Conservation (phyloP, 2,329 filamentous ascomycete genomes). For the Ploettnerulaceae sp. region DNA sequence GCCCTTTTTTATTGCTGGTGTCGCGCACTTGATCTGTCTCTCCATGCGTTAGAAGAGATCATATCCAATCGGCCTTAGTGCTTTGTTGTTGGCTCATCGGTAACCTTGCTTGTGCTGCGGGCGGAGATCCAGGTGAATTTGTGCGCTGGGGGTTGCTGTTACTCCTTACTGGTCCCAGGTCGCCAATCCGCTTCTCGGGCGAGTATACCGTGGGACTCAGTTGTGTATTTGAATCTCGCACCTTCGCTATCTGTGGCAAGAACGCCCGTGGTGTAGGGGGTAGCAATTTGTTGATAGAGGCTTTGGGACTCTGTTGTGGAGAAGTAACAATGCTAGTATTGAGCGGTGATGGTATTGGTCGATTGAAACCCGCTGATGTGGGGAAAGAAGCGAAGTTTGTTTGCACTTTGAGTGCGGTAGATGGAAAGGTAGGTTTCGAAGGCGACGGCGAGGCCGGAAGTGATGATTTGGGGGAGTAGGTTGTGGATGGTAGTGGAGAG, state of each 20-base stretch:
- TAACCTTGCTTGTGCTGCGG: background rate
- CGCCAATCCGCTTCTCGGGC: constrained; percentile 17
- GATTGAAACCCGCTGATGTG: constrained; percentile 3
- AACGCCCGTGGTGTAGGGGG: constrained; percentile 21
- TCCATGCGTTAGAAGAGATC: no score
- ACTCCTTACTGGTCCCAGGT: background rate
- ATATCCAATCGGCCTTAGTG: constrained; percentile 17
- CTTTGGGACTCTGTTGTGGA: constrained; percentile 8
- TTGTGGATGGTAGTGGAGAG: constrained; percentile 12
- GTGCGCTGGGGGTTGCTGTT: background rate
- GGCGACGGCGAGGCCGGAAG: constrained; percentile 3
- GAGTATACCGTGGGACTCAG: constrained; percentile 50
- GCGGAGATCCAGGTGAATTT: background rate
- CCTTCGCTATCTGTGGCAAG: constrained; percentile 27
- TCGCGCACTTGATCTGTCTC: no score
- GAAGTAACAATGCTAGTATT: constrained; percentile 7
- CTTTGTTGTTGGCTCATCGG: no score
- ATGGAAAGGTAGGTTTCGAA: background rate
- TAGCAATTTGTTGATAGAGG: constrained; percentile 20
- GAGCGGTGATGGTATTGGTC: constrained; percentile 5
- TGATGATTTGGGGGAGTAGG: constrained; percentile 12
- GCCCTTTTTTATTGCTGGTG: no score
- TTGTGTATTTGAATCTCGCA: constrained; percentile 30
- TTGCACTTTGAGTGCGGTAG: constrained; percentile 13
- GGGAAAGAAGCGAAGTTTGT: constrained; percentile 7